Conservation (phyloP, 495 filamentous ascomycete species). For the Xylaria telfairii region DNA sequence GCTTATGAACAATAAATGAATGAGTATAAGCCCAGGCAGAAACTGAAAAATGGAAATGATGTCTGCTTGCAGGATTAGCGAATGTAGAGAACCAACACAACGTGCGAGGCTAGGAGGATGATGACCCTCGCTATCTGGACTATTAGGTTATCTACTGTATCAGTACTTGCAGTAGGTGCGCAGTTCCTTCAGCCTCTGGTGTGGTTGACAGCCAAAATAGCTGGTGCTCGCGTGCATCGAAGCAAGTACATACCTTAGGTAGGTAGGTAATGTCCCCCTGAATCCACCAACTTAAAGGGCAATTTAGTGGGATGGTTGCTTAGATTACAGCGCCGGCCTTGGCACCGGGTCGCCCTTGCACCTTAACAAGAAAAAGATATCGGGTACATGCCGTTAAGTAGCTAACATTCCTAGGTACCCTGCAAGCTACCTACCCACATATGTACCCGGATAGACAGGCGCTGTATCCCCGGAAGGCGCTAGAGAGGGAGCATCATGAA, state of each 20-base stretch:
- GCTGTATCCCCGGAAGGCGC: not conserved
- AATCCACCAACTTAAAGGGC: slow-evolving; percentile 1
- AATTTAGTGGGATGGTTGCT: not conserved
- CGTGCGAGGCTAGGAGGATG: not conserved
- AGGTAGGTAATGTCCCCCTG: slow-evolving; percentile 15
- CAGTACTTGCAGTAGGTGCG: not conserved
- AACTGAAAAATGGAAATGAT: not conserved
- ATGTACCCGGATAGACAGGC: not conserved
- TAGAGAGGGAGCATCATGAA: no score
- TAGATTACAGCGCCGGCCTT: slow-evolving; percentile 14
- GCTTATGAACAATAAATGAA: slow-evolving; percentile 6
- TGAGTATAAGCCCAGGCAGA: not conserved
- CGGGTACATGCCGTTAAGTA: not conserved
- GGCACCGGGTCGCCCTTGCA: not conserved
- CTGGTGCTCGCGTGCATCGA: not conserved
- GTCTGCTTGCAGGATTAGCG: not conserved
- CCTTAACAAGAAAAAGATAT: not conserved
- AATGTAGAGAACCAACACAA: not conserved
- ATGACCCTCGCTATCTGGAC: not conserved
- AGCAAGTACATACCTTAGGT: not conserved
- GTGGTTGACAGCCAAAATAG: no score
- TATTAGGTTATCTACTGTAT: no score
- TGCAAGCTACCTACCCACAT: not conserved
- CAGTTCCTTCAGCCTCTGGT: not conserved
- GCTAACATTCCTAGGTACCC: not conserved